Base-by-base conservation (phyloP, 345 rosid genomes). In the Moricandia arvensis region DNA sequence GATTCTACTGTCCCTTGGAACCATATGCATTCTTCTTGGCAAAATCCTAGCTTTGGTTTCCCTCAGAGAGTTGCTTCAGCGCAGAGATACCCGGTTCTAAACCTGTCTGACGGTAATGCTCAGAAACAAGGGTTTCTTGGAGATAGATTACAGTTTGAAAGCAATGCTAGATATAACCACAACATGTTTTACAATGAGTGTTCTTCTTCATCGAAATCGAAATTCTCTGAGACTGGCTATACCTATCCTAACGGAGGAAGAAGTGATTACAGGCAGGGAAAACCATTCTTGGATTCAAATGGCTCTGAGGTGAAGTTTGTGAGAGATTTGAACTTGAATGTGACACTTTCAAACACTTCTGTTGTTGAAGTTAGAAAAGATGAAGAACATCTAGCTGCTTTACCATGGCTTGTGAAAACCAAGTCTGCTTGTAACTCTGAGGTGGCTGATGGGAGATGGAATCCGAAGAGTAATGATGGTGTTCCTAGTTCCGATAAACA, bases 41-140 rank as follows among this genome's bases (percentile, higher is more conserved):
- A 85, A 73, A 87, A 85, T 47, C 75, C 85, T 74, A 59, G 69
- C 65, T 71, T 77, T 75, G 82, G 85, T 72, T 81, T 89, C 77
- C 83, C 71, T 83, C 93, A 83, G 83, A 87, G 76, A 82, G 74
- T 84, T 27, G 65, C 81, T 43, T 61, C 91, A 30, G 85, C 60
- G 66, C 93, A 86, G 80, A 62, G 75, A 27, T 87, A 63, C 73
- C 83, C 89, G 4, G 78, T 64, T 84, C n/a, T n/a, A n/a, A n/a
- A n/a, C n/a, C n/a, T n/a, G n/a, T n/a, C n/a, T n/a, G n/a, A n/a
- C n/a, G n/a, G n/a, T n/a, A 76, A 79, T 79, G 74, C 76, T 72
- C 87, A 80, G 74, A 84, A 80, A 77, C 84, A 82, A 75, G 86
- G 86, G 71, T 72, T 71, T 76, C 79, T 88, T 30, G 89, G 87